phyloP scores from a whole-genome alignment of 78 protist species.

The Dictyostelium citrinum region DNA sequence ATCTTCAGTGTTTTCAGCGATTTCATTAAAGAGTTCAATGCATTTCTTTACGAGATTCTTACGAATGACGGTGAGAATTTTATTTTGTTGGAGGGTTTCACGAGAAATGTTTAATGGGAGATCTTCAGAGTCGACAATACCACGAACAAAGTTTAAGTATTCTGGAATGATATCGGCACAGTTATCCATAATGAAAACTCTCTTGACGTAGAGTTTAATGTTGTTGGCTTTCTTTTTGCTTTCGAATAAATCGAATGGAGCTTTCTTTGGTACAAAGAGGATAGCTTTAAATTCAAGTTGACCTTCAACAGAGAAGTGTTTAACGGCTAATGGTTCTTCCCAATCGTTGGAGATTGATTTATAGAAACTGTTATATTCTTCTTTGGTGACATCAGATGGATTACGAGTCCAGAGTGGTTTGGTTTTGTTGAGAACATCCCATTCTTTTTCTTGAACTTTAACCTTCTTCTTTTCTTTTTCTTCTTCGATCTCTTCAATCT shows the following conservation, averaged over 20 bases:
- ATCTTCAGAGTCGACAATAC: slow-evolving; percentile 99
- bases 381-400: slow-evolving; percentile 97
- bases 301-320: slow-evolving; percentile 99
- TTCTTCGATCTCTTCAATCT: slow-evolving; percentile 92
- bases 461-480: slow-evolving; percentile 90
- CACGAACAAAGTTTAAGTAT: slow-evolving; percentile 98
- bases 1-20: slow-evolving; percentile 98
- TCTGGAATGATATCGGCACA: slow-evolving; percentile 99
- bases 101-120: slow-evolving; percentile 99
- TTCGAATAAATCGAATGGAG: slow-evolving; percentile 99
- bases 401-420: slow-evolving; percentile 99
- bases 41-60: slow-evolving; percentile 99
- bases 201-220: slow-evolving; percentile 99
- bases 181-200: slow-evolving; percentile 99
- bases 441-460: slow-evolving; percentile 96
- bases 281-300: slow-evolving; percentile 98
- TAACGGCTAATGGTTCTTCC: slow-evolving; percentile 99
- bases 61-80: slow-evolving; percentile 98
- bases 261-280: slow-evolving; percentile 98
- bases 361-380: slow-evolving; percentile 99
- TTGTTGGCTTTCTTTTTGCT: slow-evolving; percentile 96
- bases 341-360: slow-evolving; percentile 99
- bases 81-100: slow-evolving; percentile 99
- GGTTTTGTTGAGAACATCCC: slow-evolving; percentile 98
- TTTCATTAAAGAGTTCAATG: slow-evolving; percentile 97